phyloP scores from a whole-genome alignment of 441 rosid species.

The Theobroma grandiflorum region DNA sequence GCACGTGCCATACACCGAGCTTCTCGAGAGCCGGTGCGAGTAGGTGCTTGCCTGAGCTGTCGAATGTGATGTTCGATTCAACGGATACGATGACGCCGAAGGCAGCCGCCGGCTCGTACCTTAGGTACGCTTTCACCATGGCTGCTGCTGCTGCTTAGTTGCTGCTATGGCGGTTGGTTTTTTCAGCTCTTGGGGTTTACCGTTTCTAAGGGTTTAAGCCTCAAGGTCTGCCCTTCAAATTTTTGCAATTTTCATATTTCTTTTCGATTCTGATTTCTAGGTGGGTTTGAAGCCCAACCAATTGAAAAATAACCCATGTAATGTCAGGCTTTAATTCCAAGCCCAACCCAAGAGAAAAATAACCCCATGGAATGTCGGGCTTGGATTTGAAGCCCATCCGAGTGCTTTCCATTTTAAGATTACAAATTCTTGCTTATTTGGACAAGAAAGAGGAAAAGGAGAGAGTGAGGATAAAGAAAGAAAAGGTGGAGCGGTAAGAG shows the following conservation, averaged over 20 bases:
- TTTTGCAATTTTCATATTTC: neutral
- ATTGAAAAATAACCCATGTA: no score
- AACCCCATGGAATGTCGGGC: no score
- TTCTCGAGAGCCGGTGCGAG: conserved; percentile 84
- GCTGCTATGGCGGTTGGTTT: neutral
- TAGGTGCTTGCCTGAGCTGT: conserved; percentile 74
- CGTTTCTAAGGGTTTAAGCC: neutral
- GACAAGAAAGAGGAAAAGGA: no score
- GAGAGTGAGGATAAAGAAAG: no score
- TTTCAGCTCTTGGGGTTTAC: neutral
- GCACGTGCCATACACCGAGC: conserved; percentile 89
- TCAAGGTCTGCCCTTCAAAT: no score
- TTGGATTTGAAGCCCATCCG: no score
- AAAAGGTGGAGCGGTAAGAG: no score
- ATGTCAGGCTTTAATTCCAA: no score
- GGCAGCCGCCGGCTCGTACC: conserved; percentile 82
- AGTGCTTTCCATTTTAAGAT: no score
- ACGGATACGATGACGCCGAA: conserved; percentile 81
- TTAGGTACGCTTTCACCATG: conserved; percentile 90
- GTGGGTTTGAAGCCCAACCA: neutral
- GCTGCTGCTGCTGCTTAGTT: neutral
- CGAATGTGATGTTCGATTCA: conserved; percentile 82
- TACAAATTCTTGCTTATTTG: no score
- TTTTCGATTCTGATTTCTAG: no score
- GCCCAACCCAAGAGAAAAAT: no score